Percentiles rank a stretch among this genome's conserved stretches.
Conservation (phyloP, 2,329 filamentous ascomycete species). For the Stenocarpella maydis region DNA sequence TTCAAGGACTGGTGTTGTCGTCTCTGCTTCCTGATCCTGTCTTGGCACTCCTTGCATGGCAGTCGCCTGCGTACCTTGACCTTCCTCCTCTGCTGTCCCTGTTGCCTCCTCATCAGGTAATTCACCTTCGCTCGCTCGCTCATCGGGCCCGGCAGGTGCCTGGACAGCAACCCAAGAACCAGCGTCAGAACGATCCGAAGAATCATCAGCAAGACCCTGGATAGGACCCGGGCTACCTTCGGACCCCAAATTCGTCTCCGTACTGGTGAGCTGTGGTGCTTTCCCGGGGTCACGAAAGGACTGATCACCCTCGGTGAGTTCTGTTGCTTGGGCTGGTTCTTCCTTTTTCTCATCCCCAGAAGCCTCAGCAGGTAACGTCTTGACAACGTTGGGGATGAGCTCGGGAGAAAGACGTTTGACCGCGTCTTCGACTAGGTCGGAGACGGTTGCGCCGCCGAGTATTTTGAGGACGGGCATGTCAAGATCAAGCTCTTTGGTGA, state of each 20-base stretch:
- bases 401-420: constrained; percentile 18
- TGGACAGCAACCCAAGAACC: constrained; percentile 23
- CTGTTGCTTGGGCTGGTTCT: neutral
- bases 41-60: neutral
- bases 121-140: constrained; percentile 5
- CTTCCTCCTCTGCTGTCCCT: constrained; percentile 5
- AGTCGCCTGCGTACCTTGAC: neutral
- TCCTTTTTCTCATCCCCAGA: neutral
- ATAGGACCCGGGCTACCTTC: neutral
- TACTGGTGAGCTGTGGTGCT: neutral
- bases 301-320: neutral
- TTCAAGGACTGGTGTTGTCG: neutral
- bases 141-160: constrained; percentile 16
- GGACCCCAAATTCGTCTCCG: neutral
- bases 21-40: neutral
- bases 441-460: constrained; percentile 41
- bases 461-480: constrained; percentile 56
- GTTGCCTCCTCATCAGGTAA: constrained; percentile 5
- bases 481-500: constrained; percentile 50
- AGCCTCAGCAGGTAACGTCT: neutral
- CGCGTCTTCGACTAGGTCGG: constrained; percentile 25
- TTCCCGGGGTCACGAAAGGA: constrained; percentile 13
- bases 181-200: constrained; percentile 23
- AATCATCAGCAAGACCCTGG: constrained; percentile 9
- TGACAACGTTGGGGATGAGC: constrained; percentile 10